phyloP scores from a whole-genome alignment of 139 green algal genomes.

The Chlorella sp. region DNA sequence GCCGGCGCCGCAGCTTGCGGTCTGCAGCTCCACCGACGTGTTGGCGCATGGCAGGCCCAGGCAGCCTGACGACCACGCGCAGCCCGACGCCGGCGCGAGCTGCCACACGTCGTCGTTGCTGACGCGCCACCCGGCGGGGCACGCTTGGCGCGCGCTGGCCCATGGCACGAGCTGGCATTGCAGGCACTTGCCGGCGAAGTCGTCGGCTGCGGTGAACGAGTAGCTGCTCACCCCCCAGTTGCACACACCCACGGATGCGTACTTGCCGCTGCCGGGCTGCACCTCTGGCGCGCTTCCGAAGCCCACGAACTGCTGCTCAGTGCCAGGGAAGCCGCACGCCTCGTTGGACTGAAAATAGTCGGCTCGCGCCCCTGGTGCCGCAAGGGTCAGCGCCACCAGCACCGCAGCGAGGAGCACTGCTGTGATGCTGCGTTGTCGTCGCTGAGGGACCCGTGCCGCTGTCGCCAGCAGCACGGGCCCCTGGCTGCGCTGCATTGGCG shows the following conservation, averaged over 20 bases:
- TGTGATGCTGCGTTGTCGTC: no score
- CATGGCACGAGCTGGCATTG: slow-evolving; percentile 13
- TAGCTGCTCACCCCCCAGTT: slow-evolving; percentile 8
- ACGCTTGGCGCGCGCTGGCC: neutral
- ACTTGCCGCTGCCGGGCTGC: neutral
- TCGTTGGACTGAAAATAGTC: neutral
- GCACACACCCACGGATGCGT: slow-evolving; percentile 7
- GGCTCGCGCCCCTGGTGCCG: neutral
- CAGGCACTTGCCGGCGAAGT: slow-evolving; percentile 13
- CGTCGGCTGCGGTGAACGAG: neutral
- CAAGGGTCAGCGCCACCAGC: neutral
- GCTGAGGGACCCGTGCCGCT: neutral
- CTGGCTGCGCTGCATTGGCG: neutral
- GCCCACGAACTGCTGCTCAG: neutral
- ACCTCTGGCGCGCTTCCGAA: no score
- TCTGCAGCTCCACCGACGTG: neutral
- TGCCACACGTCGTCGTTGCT: slow-evolving; percentile 3
- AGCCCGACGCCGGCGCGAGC: slow-evolving; percentile 1
- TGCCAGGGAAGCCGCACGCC: neutral
- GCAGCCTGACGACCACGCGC: slow-evolving; percentile 12
- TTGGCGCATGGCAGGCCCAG: slow-evolving; percentile 1
- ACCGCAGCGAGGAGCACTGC: no score
- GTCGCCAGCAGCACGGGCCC: neutral
- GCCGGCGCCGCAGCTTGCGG: slow-evolving; percentile 2
- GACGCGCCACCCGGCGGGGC: neutral